Evolutionary conservation across 2,329 filamentous ascomycete genomes (phyloP).

Genomic region (Xylaria sp.): DNA sequence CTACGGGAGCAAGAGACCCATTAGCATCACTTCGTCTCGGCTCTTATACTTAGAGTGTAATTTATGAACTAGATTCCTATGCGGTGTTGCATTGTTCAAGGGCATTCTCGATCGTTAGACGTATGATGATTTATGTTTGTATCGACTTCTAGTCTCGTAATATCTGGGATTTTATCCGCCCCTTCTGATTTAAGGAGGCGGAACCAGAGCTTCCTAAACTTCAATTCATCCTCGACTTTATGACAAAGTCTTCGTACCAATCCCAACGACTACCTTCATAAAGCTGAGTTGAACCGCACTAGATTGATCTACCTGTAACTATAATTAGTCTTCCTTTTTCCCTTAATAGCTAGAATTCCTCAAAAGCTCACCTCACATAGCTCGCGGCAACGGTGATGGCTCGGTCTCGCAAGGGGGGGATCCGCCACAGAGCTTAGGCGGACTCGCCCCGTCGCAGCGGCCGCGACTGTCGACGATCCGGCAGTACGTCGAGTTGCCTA

Average conservation of each 20-base stretch:
- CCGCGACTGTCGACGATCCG: conserved; percentile 20
- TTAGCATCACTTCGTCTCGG: no score
- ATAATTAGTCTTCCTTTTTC: not conserved
- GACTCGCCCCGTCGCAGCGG: conserved; percentile 22
- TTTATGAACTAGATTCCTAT: no score
- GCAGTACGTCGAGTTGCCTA: conserved; percentile 10
- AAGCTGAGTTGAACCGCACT: no score
- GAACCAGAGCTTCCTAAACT: no score
- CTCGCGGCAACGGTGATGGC: not conserved
- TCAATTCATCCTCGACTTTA: no score
- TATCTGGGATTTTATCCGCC: not conserved
- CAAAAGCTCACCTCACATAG: conserved; percentile 3
- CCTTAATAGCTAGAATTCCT: no score
- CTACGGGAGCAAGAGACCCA: not conserved
- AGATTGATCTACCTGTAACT: not conserved
- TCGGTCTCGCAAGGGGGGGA: not conserved
- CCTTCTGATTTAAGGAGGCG: not conserved
- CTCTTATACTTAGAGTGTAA: no score
- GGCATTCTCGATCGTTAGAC: not conserved
- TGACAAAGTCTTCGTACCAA: no score
- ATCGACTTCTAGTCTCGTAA: not conserved
- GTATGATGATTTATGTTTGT: not conserved
- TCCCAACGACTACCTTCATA: no score
- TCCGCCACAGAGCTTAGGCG: conserved; percentile 14
- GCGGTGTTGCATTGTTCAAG: no score